These are phyloP conservation scores for Paraphoma chrysanthemicola DNA, from an alignment of 2,329 filamentous ascomycete species.

Conservation along the genomic window DNA sequence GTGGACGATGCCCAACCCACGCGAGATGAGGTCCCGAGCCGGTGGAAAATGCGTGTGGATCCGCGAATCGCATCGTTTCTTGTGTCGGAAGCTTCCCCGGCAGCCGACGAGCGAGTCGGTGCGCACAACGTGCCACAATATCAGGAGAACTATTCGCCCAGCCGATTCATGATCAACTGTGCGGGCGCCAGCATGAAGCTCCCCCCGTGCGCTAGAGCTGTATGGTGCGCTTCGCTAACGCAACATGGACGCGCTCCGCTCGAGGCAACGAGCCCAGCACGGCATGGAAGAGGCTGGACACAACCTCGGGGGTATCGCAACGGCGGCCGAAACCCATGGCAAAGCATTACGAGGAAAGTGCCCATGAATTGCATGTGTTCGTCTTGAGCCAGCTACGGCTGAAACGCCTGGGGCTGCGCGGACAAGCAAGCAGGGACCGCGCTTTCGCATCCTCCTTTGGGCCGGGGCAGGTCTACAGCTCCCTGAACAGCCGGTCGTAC, in stretches of 20 bases:
- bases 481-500: constrained; percentile 12
- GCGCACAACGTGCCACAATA: constrained; percentile 21
- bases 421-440: constrained; percentile 26
- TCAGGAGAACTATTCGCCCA: constrained; percentile 20
- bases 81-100: constrained; percentile 13
- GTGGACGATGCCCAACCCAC: constrained; percentile 14
- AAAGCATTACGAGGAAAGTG: constrained; percentile 16
- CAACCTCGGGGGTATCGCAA: constrained; percentile 33
- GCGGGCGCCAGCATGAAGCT: constrained; percentile 30
- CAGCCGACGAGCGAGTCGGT: constrained; percentile 14
- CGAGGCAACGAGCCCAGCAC: constrained; percentile 9
- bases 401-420: constrained; percentile 28
- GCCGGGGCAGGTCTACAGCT: constrained; percentile 17
- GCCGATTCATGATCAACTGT: constrained; percentile 20
- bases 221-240: constrained; percentile 16
- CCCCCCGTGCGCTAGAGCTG: constrained; percentile 41
- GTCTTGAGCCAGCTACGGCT: constrained; percentile 14
- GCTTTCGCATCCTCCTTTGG: constrained; percentile 16
- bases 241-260: constrained; percentile 19
- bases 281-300: constrained; percentile 17
- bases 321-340: constrained; percentile 30
- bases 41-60: constrained; percentile 16
- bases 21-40: constrained; percentile 19
- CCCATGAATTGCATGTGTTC: background rate
- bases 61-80: constrained; percentile 7